Evolutionary conservation across 306 rosid genomes (phyloP), one percentile per base, ranked within the genome.

Genomic region (Cucumis melo): DNA sequence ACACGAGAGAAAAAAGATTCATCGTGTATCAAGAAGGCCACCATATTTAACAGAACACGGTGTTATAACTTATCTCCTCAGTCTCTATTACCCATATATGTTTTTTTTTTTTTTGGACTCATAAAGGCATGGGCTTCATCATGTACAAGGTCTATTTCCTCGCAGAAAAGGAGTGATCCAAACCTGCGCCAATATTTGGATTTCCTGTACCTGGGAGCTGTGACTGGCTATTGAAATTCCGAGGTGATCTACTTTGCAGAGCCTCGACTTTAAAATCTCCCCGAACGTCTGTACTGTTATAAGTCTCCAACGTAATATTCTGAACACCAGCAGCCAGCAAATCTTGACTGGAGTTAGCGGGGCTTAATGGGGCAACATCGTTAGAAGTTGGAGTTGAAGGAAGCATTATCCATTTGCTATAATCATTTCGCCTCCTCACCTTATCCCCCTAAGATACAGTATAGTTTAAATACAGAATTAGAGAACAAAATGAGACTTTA

Each of bases 391-490:
- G 87, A 83, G 72, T 79, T 32, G 72, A 65, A 65, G 89, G 59
- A 41, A 87, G 87, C 84, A 91, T 50, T 81, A 89, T 54, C 97
- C 98, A 93, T 78, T 65, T 89, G 81, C 10, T 32, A 93, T 96
- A 93, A 75, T 88, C 91, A 78, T 78, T 77, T 61, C 88, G 90
- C 82, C 87, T 85, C 83, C 98, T 89, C 82, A 93, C 77, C 84
- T 85, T 91, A 85, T 91, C 88, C 63, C 91, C 97, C 97, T 91
- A 42, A 77, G 73, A 77, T 32, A 63, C 34, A 46, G 39, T 15
- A 32, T 32, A 46, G 46, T 50, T 27, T 23, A 36, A 29, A 55
- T 41, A 75, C 34, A 57, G 21, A 54, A 41, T 75, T 58, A 10
- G 67, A 58, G 55, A 55, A n/a, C 20, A 8, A 38, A 17, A 38